These are phyloP conservation scores for Gamsiella multidivaricata DNA, from an alignment of 192 early-diverging fungal species.

Conservation along the genomic window DNA sequence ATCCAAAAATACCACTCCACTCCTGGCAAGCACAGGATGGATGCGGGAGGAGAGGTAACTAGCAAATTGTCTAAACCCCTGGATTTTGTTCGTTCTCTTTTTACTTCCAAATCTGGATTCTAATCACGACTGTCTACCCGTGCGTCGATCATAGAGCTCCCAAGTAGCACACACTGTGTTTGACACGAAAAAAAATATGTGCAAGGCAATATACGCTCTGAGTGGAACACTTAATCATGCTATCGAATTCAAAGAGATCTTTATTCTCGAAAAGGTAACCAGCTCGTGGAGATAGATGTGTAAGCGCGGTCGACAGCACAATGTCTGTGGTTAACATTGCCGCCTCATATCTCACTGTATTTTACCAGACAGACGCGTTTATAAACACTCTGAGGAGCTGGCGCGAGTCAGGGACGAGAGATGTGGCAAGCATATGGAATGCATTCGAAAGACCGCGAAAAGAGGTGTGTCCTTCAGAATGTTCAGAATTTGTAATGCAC, in stretches of 20 bases:
- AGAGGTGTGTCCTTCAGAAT: constrained; percentile 9
- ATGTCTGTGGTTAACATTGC: neutral
- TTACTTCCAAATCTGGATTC: no score
- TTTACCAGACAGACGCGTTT: constrained; percentile 39
- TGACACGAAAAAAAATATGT: constrained; percentile 40
- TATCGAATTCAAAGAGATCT: constrained; percentile 36
- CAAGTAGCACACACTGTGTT: constrained; percentile 19
- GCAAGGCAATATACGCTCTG: constrained; percentile 43
- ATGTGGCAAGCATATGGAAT: constrained; percentile 4
- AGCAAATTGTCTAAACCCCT: neutral
- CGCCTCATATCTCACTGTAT: neutral
- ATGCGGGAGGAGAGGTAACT: constrained; percentile 24
- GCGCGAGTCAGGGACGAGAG: constrained; percentile 12
- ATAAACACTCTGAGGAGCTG: constrained; percentile 24
- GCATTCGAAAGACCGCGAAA: constrained; percentile 11
- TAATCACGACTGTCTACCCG: no score
- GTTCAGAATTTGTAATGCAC: neutral
- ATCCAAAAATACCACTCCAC: constrained; percentile 35
- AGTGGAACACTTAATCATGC: constrained; percentile 39
- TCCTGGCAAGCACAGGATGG: constrained; percentile 27
- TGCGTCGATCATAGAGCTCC: neutral
- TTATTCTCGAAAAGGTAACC: constrained; percentile 39
- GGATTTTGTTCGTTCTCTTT: neutral
- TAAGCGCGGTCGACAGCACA: neutral
- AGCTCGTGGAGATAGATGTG: no score